These are phyloP conservation scores for Leishmania turanica DNA, from an alignment of 208 protist genomes.

Conservation along the genomic window DNA sequence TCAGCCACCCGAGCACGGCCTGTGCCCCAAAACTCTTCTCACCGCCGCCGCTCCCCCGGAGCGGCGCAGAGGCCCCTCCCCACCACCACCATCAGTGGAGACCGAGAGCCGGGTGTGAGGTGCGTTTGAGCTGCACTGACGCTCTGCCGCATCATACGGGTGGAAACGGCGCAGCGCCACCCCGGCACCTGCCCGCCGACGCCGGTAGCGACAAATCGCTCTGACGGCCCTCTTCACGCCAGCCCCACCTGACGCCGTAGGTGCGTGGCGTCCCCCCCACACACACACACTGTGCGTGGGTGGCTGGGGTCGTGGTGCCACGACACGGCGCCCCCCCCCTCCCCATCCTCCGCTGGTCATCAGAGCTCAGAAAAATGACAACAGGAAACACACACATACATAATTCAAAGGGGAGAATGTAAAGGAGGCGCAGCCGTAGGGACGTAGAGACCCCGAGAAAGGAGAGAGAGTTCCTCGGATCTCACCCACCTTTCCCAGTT, in stretches of 20 bases:
- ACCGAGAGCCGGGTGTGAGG: not conserved
- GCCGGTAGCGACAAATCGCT: not conserved
- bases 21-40: too few relatives aligned
- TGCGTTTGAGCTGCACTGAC: not conserved
- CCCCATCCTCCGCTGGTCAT: not conserved
- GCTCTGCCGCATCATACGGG: not conserved
- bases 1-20: not conserved
- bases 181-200: not conserved
- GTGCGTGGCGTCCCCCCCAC: not conserved
- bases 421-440: not conserved
- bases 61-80: not conserved
- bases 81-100: not conserved
- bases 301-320: too few relatives aligned
- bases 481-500: not conserved
- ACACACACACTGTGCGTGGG: too few relatives aligned
- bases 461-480: not conserved
- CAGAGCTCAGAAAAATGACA: not conserved
- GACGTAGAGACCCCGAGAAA: not conserved
- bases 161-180: not conserved
- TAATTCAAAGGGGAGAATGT: not conserved
- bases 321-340: too few relatives aligned
- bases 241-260: not conserved
- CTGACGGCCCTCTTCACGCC: too few relatives aligned
- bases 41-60: too few relatives aligned
- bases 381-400: not conserved